phyloP scores from a whole-genome alignment of 768 basidiomycete genomes.

The Suillus variegatus region DNA sequence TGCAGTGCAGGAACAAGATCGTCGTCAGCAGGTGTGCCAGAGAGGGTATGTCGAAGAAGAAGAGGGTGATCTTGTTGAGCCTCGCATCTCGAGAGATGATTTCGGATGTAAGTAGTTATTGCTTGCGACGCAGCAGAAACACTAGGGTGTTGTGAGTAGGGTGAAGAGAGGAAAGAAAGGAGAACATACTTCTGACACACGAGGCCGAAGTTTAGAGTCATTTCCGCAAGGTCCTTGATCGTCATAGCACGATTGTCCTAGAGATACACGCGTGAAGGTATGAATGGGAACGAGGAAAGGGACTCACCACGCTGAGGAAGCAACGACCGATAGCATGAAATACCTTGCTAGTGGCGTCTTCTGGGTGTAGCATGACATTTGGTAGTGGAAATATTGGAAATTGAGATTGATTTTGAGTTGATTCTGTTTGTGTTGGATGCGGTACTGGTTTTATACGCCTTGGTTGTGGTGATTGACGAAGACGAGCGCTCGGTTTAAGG shows the following conservation, averaged over 20 bases:
- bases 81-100: conserved; percentile 72
- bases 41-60: conserved; percentile 69
- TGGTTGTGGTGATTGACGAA: conserved; percentile 44
- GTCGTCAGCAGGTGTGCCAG: conserved; percentile 73
- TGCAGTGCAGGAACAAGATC: conserved; percentile 70
- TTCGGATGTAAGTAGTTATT: conserved; percentile 80
- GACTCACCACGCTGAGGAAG: conserved; percentile 70
- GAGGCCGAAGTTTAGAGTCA: conserved; percentile 62
- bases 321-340: conserved; percentile 73
- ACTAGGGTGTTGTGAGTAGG: conserved; percentile 37
- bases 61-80: conserved; percentile 71
- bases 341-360: conserved; percentile 72
- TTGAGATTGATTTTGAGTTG: conserved; percentile 15
- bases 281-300: conserved; percentile 13
- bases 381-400: conserved; percentile 58
- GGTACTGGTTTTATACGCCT: conserved; percentile 36
- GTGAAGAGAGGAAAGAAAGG: conserved; percentile 16
- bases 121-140: conserved; percentile 79
- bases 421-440: conserved; percentile 21
- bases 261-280: conserved; percentile 5
- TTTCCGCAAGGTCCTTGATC: conserved; percentile 81
- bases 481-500: conserved; percentile 54
- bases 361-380: conserved; percentile 67
- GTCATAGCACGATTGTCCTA: conserved; percentile 85
- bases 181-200: conserved; percentile 72